These are phyloP conservation scores for Dactylellina parvicollis DNA, from an alignment of 2,329 filamentous ascomycete species.

Conservation along the genomic window DNA sequence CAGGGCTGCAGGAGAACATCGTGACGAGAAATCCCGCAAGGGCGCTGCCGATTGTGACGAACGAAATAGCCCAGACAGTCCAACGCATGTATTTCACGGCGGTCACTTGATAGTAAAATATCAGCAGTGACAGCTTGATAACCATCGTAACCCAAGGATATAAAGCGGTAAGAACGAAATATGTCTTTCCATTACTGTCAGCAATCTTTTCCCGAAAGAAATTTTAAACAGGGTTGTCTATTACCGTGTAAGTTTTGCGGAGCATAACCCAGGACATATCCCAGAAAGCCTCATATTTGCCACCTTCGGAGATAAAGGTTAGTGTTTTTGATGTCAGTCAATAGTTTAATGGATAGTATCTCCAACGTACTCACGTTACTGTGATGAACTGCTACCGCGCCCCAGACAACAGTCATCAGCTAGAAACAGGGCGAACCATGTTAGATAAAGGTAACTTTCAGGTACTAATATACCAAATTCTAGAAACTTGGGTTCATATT, in stretches of 20 bases:
- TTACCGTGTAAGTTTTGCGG: conserved; percentile 8
- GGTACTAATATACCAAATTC: not conserved
- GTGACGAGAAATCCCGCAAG: conserved; percentile 9
- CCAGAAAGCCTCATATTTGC: conserved; percentile 1
- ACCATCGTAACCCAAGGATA: conserved; percentile 21
- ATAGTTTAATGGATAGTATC: not conserved
- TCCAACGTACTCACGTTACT: conserved; percentile 2
- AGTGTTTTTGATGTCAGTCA: not conserved
- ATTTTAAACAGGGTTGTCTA: no score
- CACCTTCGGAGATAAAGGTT: not conserved
- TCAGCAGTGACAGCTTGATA: conserved; percentile 13
- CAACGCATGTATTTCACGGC: not conserved
- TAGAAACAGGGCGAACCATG: not conserved
- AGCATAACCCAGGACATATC: conserved; percentile 20
- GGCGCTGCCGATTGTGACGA: conserved; percentile 8
- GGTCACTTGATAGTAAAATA: conserved; percentile 27
- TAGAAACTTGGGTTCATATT: not conserved
- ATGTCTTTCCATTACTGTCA: no score
- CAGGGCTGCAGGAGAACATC: not conserved
- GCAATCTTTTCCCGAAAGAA: no score
- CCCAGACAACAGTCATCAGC: conserved; percentile 10
- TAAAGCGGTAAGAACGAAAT: not conserved
- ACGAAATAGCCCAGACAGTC: not conserved
- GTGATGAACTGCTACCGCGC: conserved; percentile 7
- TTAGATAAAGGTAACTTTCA: not conserved